These are phyloP conservation scores for Sugiyamaella mastotermitis DNA, from an alignment of 805 yeast species.

Conservation along the genomic window DNA sequence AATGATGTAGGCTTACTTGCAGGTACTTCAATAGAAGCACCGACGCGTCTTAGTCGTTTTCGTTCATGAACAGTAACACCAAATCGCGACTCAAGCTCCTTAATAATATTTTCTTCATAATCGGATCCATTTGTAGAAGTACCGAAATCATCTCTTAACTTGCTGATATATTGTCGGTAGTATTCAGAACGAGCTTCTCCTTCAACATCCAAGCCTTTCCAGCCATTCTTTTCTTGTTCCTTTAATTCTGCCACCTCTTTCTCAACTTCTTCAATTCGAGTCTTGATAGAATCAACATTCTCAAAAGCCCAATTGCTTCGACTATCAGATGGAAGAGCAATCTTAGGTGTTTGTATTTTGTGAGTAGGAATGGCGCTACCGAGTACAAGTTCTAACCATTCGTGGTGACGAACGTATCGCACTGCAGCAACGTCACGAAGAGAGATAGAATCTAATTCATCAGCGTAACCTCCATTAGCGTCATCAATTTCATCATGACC, in stretches of 20 bases:
- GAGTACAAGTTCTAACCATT: constrained; percentile 38
- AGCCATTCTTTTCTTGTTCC: constrained; percentile 12
- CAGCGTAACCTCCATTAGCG: constrained; percentile 27
- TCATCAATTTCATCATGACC: constrained; percentile 15
- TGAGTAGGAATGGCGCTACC: constrained; percentile 31
- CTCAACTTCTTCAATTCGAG: constrained; percentile 17
- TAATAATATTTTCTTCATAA: constrained; percentile 4
- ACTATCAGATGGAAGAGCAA: constrained; percentile 7
- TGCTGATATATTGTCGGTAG: constrained; percentile 20
- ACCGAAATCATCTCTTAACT: constrained; percentile 29
- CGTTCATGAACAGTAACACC: constrained; percentile 2
- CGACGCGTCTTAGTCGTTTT: constrained; percentile 11
- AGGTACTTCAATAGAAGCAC: constrained; percentile 1
- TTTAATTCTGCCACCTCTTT: constrained; percentile 23
- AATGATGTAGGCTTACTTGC: too few relatives aligned
- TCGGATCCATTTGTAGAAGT: constrained; percentile 2
- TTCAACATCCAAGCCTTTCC: constrained; percentile 19
- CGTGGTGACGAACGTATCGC: constrained; percentile 38
- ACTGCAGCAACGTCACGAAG: constrained; percentile 38
- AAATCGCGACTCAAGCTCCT: constrained; percentile 10
- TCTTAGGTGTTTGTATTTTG: constrained; percentile 19
- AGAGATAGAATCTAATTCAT: constrained; percentile 36
- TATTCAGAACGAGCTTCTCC: constrained; percentile 17
- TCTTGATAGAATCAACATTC: constrained; percentile 16
- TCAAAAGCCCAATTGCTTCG: constrained; percentile 13